Evolutionary conservation across 176 grass and related monocot genomes (phyloP).

Genomic region (Triticum aestivum): IWGSC_CS_RefSeq_v2.1 NC_057804.1:28604167-28604666

Average conservation of each 20-base stretch:
- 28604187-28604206: neutral
- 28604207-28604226: neutral
- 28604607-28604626: neutral
- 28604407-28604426: neutral
- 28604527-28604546: neutral
- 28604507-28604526: neutral
- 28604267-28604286: neutral
- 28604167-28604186: neutral
- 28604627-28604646: conserved; percentile 4
- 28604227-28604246: neutral
- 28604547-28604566: neutral
- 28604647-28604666: neutral
- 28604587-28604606: neutral
- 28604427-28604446: neutral
- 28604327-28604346: neutral
- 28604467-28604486: neutral
- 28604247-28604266: neutral
- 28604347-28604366: neutral
- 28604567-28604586: neutral
- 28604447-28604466: neutral
- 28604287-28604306: neutral
- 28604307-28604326: neutral
- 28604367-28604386: neutral
- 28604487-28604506: neutral
- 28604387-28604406: neutral